Percentiles rank a stretch among this genome's conserved stretches.
Evolutionary conservation across 2,329 filamentous ascomycete genomes (phyloP).

Genomic region (Ascosphaera apis): DNA sequence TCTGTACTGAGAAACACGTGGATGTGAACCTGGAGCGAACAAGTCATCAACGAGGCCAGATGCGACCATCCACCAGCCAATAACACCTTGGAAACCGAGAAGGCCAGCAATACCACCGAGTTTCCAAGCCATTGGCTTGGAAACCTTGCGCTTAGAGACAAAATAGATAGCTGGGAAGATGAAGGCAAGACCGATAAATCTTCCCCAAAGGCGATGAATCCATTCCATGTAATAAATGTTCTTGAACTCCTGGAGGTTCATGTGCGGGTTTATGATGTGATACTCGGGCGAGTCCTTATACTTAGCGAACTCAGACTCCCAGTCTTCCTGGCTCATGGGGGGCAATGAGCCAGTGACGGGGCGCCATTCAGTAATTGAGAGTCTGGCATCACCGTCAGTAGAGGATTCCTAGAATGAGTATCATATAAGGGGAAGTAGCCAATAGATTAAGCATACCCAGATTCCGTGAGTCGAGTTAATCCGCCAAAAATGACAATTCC

Average conservation of each 20-base stretch:
- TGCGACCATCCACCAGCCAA: constrained; percentile 99
- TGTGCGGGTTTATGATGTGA: constrained; percentile 71
- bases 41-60: constrained; percentile 88
- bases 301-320: constrained; percentile 81
- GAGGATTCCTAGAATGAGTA: background rate
- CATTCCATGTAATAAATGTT: constrained; percentile 99
- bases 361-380: constrained; percentile 97
- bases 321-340: constrained; percentile 54
- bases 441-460: constrained; percentile 39
- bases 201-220: constrained; percentile 84
- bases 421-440: background rate
- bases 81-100: constrained; percentile 83
- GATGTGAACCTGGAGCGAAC: constrained; percentile 73
- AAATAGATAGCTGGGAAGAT: constrained; percentile 77
- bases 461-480: constrained; percentile 82
- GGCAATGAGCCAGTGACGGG: constrained; percentile 84
- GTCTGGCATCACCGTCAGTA: constrained; percentile 25
- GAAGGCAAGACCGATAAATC: constrained; percentile 74
- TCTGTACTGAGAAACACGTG: constrained; percentile 83
- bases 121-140: constrained; percentile 50
- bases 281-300: constrained; percentile 89
- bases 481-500: constrained; percentile 93
- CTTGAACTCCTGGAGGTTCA: constrained; percentile 87
- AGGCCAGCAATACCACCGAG: constrained; percentile 64
- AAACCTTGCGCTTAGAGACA: constrained; percentile 55